phyloP scores from a whole-genome alignment of 2,329 filamentous ascomycete genomes.

The Onygenales sp. region DNA sequence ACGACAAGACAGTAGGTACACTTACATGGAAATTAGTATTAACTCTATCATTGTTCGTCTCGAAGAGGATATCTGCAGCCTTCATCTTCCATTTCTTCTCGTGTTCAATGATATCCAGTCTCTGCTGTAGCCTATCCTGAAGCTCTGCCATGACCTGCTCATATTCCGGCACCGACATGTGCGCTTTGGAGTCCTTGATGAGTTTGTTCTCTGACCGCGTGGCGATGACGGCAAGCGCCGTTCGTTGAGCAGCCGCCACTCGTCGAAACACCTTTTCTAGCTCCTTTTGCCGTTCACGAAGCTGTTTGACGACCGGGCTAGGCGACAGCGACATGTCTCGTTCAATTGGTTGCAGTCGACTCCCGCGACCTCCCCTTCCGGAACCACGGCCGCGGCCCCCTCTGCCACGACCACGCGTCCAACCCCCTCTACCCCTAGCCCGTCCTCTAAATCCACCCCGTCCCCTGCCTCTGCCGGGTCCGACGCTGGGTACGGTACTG shows the following conservation, averaged over 20 bases:
- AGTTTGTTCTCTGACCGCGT: conserved; percentile 29
- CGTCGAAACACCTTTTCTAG: conserved; percentile 32
- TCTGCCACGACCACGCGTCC: conserved; percentile 21
- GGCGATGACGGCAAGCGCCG: conserved; percentile 31
- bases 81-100: conserved; percentile 26
- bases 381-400: conserved; percentile 21
- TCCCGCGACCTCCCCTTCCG: conserved; percentile 21
- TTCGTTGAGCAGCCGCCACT: conserved; percentile 30
- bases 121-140: conserved; percentile 17
- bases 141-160: conserved; percentile 26
- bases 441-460: conserved; percentile 14
- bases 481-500: conserved; percentile 4
- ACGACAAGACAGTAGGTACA: background rate
- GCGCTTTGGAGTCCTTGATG: conserved; percentile 30
- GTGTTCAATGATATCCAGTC: conserved; percentile 19
- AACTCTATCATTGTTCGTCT: conserved; percentile 24
- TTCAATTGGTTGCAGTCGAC: conserved; percentile 22
- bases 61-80: conserved; percentile 19
- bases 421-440: conserved; percentile 22
- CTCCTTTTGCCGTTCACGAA: conserved; percentile 33
- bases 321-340: conserved; percentile 24
- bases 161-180: conserved; percentile 31
- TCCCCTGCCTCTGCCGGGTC: conserved; percentile 20
- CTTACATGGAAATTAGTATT: conserved; percentile 24
- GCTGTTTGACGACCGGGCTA: conserved; percentile 25